phyloP scores from a whole-genome alignment of 2,329 filamentous ascomycete genomes.

The Chaetomium globosum region DNA sequence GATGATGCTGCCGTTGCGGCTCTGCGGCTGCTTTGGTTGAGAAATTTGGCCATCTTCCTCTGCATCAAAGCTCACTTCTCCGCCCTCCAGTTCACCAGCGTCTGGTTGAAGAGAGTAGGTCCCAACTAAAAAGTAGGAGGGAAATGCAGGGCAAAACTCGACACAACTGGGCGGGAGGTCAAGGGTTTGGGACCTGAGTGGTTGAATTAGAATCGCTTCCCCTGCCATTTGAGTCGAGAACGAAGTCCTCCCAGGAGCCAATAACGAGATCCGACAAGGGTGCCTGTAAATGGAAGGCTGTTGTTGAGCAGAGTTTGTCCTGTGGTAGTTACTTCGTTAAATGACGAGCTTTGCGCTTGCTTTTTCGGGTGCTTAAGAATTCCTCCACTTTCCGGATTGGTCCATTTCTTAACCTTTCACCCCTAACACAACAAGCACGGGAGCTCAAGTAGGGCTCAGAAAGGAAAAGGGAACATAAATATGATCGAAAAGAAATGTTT shows the following conservation, averaged over 20 bases:
- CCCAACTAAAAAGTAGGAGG: constrained; percentile 73
- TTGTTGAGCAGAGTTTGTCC: background rate
- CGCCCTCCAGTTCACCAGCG: too few species aligned
- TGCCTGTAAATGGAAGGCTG: background rate
- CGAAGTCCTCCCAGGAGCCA: too few species aligned
- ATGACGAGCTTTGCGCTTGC: constrained; percentile 12
- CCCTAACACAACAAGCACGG: background rate
- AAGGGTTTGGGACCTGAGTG: constrained; percentile 55
- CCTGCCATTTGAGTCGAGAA: background rate
- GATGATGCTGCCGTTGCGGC: constrained; percentile 72
- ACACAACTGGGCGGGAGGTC: constrained; percentile 76
- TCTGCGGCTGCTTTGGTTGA: constrained; percentile 52
- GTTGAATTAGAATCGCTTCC: constrained; percentile 40
- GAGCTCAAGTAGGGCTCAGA: background rate
- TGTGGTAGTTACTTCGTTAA: too few species aligned
- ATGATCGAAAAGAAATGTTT: background rate
- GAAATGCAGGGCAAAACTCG: constrained; percentile 67
- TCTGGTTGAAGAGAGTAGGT: constrained; percentile 70
- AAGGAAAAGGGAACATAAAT: background rate
- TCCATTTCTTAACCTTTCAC: constrained; percentile 15
- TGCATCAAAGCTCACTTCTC: constrained; percentile 30
- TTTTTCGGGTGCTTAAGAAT: constrained; percentile 29
- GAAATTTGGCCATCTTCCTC: constrained; percentile 36
- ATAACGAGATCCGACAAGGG: background rate
- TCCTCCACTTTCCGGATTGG: constrained; percentile 21